These are phyloP conservation scores for Bipolaris sorokiniana DNA, from an alignment of 2,329 filamentous ascomycete genomes.

Conservation along the genomic window DNA sequence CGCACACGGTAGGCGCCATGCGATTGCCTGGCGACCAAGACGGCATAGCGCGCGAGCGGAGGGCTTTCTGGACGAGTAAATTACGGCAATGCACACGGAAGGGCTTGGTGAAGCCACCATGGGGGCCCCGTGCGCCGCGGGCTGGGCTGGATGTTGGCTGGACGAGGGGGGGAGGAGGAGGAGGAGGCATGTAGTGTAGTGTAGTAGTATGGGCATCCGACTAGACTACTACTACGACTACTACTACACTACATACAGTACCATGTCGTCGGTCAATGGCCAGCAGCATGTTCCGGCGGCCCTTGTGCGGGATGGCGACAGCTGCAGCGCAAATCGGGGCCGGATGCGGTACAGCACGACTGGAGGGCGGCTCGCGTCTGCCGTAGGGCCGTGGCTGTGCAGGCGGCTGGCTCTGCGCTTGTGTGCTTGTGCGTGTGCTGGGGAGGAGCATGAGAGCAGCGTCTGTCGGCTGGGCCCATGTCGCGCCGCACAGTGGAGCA, in stretches of 20 bases:
- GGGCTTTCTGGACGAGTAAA: constrained; percentile 22
- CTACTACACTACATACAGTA: no score
- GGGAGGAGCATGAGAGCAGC: no score
- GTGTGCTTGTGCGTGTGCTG: no score
- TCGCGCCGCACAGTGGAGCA: constrained; percentile 17
- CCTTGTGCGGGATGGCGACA: constrained; percentile 35
- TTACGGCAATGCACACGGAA: constrained; percentile 32
- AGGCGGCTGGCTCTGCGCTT: constrained; percentile 16
- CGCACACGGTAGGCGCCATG: constrained; percentile 36
- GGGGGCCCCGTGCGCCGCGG: constrained; percentile 26
- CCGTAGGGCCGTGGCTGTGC: constrained; percentile 49
- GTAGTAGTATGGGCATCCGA: neutral
- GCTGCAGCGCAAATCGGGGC: constrained; percentile 44
- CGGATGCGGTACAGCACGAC: constrained; percentile 27
- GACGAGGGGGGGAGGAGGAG: neutral
- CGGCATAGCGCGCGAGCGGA: constrained; percentile 26
- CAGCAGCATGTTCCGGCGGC: constrained; percentile 23
- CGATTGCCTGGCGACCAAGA: constrained; percentile 22
- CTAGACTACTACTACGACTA: no score
- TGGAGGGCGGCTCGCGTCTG: neutral
- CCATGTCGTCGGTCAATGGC: neutral
- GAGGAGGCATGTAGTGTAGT: neutral
- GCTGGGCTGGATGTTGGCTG: neutral
- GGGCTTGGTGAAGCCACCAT: constrained; percentile 26
- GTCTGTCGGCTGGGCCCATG: neutral